phyloP scores from a whole-genome alignment of 441 rosid genomes.

The Arabidopsis hybrid region DNA sequence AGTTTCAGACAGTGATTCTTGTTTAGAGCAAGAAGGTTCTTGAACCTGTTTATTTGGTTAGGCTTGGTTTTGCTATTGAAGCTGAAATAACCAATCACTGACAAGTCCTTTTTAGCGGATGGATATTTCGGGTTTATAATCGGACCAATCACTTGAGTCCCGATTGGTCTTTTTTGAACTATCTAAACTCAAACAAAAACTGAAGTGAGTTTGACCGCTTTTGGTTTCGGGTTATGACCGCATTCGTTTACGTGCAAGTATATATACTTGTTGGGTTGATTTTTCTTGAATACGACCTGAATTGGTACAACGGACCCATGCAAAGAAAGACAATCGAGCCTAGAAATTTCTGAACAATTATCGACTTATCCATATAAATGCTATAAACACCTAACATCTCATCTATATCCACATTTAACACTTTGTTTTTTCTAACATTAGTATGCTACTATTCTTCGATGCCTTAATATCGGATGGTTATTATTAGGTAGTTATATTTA shows the following conservation, averaged over 20 bases:
- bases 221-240: background rate
- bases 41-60: conserved; percentile 26
- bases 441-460: background rate
- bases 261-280: background rate
- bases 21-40: conserved; percentile 26
- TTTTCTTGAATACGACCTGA: background rate
- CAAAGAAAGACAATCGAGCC: background rate
- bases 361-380: background rate
- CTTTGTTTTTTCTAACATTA: background rate
- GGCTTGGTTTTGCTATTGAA: background rate
- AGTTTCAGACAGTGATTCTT: conserved; percentile 27
- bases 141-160: background rate
- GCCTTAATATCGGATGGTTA: background rate
- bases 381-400: background rate
- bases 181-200: background rate
- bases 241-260: background rate
- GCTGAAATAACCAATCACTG: background rate
- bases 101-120: background rate
- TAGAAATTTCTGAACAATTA: background rate
- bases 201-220: background rate
- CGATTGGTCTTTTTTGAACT: background rate
- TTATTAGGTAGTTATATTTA: conserved; percentile 2
- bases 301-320: conserved; percentile 6
- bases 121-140: background rate
- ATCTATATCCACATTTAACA: background rate